Evolutionary conservation across 2,329 filamentous ascomycete genomes (phyloP), one percentile per base, ranked within the genome.

Genomic region (Teratosphaeria epicoccoides): DNA sequence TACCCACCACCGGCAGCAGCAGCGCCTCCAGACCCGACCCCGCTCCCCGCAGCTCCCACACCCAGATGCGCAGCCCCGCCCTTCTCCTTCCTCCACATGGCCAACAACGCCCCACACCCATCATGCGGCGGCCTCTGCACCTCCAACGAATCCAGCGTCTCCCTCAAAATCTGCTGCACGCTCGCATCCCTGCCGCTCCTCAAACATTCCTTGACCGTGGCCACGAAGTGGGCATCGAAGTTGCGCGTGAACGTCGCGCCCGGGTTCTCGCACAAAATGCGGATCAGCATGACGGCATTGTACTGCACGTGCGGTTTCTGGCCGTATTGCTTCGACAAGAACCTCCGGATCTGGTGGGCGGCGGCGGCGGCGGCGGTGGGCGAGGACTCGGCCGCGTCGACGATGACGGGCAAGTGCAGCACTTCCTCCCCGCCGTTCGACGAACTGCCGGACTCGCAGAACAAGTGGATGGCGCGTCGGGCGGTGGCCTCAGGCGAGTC

Each of bases 261-360:
- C 0, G 93, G 93, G 67, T 98, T 96, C 68, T 97, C 90, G 60
- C 83, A 78, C 58, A 98, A 75, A 63, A 98, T 98, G 55, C 91
- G 85, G 60, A 94, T 77, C 51, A 98, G 79, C 93, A 97, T 97
- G 63, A 97, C 83, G 57, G 88, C 85, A 72, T 97, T 96, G 77
- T 96, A 97, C 70, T 97, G 91, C 60, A 84, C 82, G 61, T 86
- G 82, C 9, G 87, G 81, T 44, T 75, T 71, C n/a, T 52, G 44
- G 28, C 66, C 66, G 58, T 71, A 76, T 70, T 87, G 82, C 45
- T 90, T 85, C 61, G 81, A 78, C 54, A 98, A 75, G 67, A 84
- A 91, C 68, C 88, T 90, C 66, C 88, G 85, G 65, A 97, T 88
- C 58, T 85, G 76, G 58, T 80, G 75, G 47, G 89, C 88, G 61